Evolutionary conservation across 2,329 filamentous ascomycete genomes (phyloP), one percentile per base, ranked within the genome.

Genomic region (Stagonosporopsis cucurbitacearum): DNA sequence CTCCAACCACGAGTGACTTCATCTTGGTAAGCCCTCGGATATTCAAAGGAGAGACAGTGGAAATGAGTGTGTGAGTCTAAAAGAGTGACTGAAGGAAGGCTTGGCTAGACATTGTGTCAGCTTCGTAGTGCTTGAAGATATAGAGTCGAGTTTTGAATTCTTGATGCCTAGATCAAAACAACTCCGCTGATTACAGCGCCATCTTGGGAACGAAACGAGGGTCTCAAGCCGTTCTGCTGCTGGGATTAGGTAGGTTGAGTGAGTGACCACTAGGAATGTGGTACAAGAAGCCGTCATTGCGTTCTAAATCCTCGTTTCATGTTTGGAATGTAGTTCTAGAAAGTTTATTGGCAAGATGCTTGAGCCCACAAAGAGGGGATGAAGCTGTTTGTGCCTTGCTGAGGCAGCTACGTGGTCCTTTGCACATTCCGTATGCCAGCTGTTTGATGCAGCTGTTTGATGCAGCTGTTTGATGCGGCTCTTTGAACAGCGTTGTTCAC

Each of bases 81-180:
- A 52, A 44, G 54, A 57, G 48, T 39, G 54, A 57, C 54, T 57
- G 54, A 48, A 52, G 48, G 48, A 52, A 51, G 39, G 47, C 54
- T 51, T 51, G 54, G 47, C 54, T 57, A 57, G 54, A 57, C 54
- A 57, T 52, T 57, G 47, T 51, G 42, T 47, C 54, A 52, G 49
- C 47, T 51, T 33, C 47, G 37, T 25, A 19, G 33, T 28, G 32
- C 28, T 48, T 48, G 20, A 37, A 57, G 54, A 51, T 57, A 57
- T 57, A 57, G 48, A 46, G 36, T 25, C 20, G 37, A 28, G 32
- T 6, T 25, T 9, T 43, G 37, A 52, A 57, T 57, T 57, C 54
- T 57, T 57, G 30, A 13, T 43, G n/a, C n/a, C 44, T 25, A 22
- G 19, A 51, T 52, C 54, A 57, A 52, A 57, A 57, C 54, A 57